Evolutionary conservation across 1,284 basidiomycete genomes (phyloP).

Genomic region (Ustilago cynodontis): DNA sequence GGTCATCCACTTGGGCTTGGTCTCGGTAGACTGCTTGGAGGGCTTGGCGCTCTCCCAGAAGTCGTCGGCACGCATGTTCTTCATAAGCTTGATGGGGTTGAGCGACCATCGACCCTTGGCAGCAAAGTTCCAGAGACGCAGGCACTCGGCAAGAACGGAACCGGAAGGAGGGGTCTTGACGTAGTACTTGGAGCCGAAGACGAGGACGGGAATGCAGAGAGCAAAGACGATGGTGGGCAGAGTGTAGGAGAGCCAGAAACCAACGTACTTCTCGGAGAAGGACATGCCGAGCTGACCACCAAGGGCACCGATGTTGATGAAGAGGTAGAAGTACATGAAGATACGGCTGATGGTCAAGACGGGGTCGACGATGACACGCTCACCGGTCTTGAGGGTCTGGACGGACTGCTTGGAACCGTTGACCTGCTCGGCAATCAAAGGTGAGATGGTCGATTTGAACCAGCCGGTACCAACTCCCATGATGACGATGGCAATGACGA

Average conservation of each 20-base stretch:
- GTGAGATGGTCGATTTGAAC: conserved; percentile 76
- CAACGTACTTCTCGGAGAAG: conserved; percentile 70
- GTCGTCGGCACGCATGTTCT: conserved; percentile 73
- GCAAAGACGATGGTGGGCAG: conserved; percentile 72
- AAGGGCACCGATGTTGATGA: conserved; percentile 68
- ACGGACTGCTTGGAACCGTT: conserved; percentile 60
- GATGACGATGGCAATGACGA: conserved; percentile 71
- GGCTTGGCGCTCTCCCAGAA: conserved; percentile 87
- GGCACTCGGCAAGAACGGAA: conserved; percentile 78
- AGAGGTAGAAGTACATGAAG: conserved; percentile 69
- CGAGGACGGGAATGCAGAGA: conserved; percentile 78
- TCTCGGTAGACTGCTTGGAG: conserved; percentile 70
- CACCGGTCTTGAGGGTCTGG: conserved; percentile 74
- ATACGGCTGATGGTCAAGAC: conserved; percentile 74
- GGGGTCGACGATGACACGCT: conserved; percentile 86
- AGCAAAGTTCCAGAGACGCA: conserved; percentile 66
- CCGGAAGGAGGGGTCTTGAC: conserved; percentile 79
- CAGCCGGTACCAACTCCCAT: conserved; percentile 77
- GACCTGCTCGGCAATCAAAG: conserved; percentile 73
- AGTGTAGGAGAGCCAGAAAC: conserved; percentile 71
- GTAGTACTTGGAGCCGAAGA: conserved; percentile 78
- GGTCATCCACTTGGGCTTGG: conserved; percentile 71
- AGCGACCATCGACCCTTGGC: conserved; percentile 68
- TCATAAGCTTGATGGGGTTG: conserved; percentile 66
- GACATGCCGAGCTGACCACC: conserved; percentile 71